Percentiles rank a stretch among this genome's conserved stretches.
Conservation (phyloP, 2,329 filamentous ascomycete genomes). For the Ceratocystis ficicola region DNA sequence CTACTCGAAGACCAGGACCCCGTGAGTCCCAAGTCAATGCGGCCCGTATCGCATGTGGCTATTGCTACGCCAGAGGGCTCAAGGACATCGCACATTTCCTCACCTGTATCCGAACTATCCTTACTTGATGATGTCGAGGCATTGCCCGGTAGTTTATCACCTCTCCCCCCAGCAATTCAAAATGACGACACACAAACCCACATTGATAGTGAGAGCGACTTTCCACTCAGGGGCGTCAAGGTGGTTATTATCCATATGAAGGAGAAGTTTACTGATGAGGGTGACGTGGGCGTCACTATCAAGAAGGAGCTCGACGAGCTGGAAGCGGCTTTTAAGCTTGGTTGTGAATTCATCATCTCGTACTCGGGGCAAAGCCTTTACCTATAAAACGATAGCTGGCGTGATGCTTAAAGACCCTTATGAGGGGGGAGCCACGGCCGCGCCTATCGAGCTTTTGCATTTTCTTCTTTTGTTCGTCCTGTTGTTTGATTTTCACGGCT, state of each 20-base stretch:
- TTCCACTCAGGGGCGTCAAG: slow-evolving; percentile 57
- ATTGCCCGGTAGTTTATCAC: slow-evolving; percentile 32
- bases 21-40: slow-evolving; percentile 41
- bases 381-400: slow-evolving; percentile 29
- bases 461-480: slow-evolving; percentile 8
- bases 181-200: slow-evolving; percentile 26
- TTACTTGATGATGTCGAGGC: slow-evolving; percentile 21
- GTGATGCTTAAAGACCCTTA: not conserved
- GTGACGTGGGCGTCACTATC: slow-evolving; percentile 52
- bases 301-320: slow-evolving; percentile 54
- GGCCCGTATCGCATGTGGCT: slow-evolving; percentile 24
- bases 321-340: slow-evolving; percentile 53
- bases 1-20: slow-evolving; percentile 32
- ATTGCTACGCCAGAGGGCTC: slow-evolving; percentile 21
- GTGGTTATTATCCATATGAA: slow-evolving; percentile 92
- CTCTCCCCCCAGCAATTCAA: slow-evolving; percentile 38
- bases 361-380: slow-evolving; percentile 49
- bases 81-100: slow-evolving; percentile 17
- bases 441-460: not conserved
- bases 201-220: slow-evolving; percentile 23
- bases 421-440: too few relatives aligned
- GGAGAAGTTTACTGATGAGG: slow-evolving; percentile 64
- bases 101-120: slow-evolving; percentile 2
- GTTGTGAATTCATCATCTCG: slow-evolving; percentile 69
- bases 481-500: slow-evolving; percentile 7